Base-by-base conservation (phyloP, 164 flowering plant genomes). In the Magnolia sinica region DNA sequence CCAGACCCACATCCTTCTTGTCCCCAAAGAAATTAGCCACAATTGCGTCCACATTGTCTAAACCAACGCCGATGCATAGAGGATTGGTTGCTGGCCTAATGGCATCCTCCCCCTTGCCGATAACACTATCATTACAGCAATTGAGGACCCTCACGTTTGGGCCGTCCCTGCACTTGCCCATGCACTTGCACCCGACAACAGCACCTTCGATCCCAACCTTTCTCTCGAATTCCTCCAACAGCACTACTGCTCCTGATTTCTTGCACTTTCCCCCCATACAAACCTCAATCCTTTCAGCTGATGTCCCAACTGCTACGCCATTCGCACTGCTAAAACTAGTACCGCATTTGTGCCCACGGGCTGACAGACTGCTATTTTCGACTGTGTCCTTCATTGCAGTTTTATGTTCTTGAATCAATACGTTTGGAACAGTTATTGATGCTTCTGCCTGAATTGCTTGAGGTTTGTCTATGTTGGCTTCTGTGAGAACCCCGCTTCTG, bases 241-340 rank as follows among this genome's bases (percentile, higher is more conserved):
- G 72, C 6, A 79, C 81, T 4, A 68, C 81, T 2, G 87, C 88
- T 50, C 98, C 98, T 11, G 89, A 89, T 73, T 87, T 92, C 85
- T 86, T 89, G 87, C 96, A 94, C 83, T 92, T 92, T 0, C 89
- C 87, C 0, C 98, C 98, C 98, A 92, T 94, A 69, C 98, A 92
- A 18, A 94, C 95, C 79, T 92, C 93, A 19, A 94, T 82, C 81
- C 81, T 92, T 78, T 81, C 81, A 11, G 77, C 63, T 18, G 70
- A 24, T 63, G 66, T 19, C 1, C 55, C 64, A 4, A 59, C 68
- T 3, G 11, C 72, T 63, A 20, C n/a, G 37, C 29, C 55, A 11
- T 50, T 55, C 20, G 14, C 13, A 29, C 73, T 20, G 50, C 58
- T 24, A 65, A 50, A 64, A 68, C 74, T 24, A 55, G 9, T 63